phyloP scores from a whole-genome alignment of 2,329 filamentous ascomycete genomes.

The Tolypocladium sp. region DNA sequence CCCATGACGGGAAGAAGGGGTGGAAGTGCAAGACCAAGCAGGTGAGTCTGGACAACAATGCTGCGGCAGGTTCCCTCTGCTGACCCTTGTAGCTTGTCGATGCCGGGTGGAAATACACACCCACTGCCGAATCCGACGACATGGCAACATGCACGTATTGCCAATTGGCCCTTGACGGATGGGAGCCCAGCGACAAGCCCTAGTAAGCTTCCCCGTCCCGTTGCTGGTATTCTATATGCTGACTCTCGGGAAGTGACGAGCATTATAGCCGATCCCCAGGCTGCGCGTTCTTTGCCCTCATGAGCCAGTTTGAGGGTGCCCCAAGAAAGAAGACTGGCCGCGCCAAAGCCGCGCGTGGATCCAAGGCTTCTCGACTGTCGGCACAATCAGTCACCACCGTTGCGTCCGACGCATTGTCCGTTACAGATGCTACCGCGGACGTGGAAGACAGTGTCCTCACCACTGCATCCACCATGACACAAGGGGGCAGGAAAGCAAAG shows the following conservation, averaged over 20 bases:
- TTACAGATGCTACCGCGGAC: conserved; percentile 37
- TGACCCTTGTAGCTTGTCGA: conserved; percentile 61
- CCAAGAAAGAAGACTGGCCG: conserved; percentile 43
- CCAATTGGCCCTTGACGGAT: conserved; percentile 79
- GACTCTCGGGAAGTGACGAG: conserved; percentile 55
- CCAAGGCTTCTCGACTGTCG: conserved; percentile 61
- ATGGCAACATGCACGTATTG: conserved; percentile 90
- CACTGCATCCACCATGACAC: conserved; percentile 49
- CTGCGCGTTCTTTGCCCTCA: conserved; percentile 74
- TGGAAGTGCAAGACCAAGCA: conserved; percentile 88
- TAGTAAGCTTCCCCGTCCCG: conserved; percentile 42
- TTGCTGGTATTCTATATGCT: conserved; percentile 6
- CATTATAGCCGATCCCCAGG: conserved; percentile 70
- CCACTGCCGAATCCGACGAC: conserved; percentile 73
- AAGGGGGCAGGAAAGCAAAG: conserved; percentile 47
- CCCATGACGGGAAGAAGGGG: conserved; percentile 76
- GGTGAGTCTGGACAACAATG: conserved; percentile 36
- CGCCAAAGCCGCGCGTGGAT: conserved; percentile 47
- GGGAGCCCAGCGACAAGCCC: conserved; percentile 89
- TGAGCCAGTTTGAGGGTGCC: conserved; percentile 41
- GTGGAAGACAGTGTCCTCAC: conserved; percentile 52
- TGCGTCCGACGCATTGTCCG: conserved; percentile 38
- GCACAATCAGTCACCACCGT: conserved; percentile 45
- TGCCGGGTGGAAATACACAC: conserved; percentile 90
- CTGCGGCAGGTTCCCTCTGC: background rate